A percentile compares a stretch with the other conserved stretches of the same genome.
Evolutionary conservation across 1,284 basidiomycete species (phyloP).

Genomic region (Tilletia indica): DNA sequence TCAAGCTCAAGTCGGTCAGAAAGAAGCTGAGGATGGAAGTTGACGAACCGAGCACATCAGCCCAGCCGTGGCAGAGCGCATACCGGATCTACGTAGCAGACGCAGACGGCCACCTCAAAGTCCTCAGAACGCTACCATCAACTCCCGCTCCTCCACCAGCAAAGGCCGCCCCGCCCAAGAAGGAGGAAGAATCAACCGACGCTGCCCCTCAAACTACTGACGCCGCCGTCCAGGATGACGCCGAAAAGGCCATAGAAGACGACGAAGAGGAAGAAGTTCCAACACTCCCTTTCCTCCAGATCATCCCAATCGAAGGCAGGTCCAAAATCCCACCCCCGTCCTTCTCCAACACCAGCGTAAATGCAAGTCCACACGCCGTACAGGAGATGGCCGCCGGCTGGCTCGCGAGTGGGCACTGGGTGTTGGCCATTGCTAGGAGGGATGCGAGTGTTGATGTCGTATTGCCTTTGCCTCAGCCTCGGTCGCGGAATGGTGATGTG

Average conservation of each 20-base stretch:
- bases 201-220: neutral
- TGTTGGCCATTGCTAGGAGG: conserved; percentile 41
- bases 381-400: conserved; percentile 34
- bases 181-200: neutral
- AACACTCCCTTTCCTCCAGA: conserved; percentile 27
- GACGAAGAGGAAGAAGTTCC: conserved; percentile 18
- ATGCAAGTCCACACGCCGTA: conserved; percentile 24
- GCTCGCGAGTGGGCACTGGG: conserved; percentile 24
- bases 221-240: neutral
- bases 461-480: conserved; percentile 25
- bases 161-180: neutral
- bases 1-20: too few species aligned
- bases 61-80: neutral
- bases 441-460: conserved; percentile 43
- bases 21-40: too few species aligned
- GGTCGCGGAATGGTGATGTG: neutral
- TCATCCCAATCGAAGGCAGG: conserved; percentile 27
- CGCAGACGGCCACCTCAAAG: conserved; percentile 35
- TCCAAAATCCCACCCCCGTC: conserved; percentile 33
- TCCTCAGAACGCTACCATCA: conserved; percentile 26
- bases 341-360: conserved; percentile 1
- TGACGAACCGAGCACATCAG: neutral
- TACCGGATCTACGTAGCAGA: conserved; percentile 37
- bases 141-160: conserved; percentile 13
- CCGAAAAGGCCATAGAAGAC: neutral